These are phyloP conservation scores for Penicillium thymicola DNA, from an alignment of 2,329 filamentous ascomycete species.

Conservation along the genomic window DNA sequence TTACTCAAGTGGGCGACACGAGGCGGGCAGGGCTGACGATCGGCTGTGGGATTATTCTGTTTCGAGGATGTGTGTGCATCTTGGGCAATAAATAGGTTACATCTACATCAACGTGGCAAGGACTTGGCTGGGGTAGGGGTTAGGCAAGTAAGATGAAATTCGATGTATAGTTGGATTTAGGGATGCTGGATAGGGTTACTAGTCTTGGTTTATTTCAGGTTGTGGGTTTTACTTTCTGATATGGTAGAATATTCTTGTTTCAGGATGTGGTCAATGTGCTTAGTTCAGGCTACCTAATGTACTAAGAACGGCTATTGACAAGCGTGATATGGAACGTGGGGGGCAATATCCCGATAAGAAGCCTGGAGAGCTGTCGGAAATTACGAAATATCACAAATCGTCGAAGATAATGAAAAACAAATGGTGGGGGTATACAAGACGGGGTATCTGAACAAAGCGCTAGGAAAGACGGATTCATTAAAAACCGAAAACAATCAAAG, in stretches of 20 bases:
- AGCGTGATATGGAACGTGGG: conserved; percentile 5
- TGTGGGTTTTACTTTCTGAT: background rate
- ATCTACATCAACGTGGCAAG: conserved; percentile 8
- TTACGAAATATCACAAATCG: background rate
- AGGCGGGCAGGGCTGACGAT: conserved; percentile 11
- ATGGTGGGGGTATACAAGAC: conserved; percentile 13
- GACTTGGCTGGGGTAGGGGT: background rate
- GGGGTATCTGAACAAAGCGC: conserved; percentile 22
- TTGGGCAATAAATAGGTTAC: background rate
- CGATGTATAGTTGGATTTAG: background rate
- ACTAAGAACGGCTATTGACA: conserved; percentile 3
- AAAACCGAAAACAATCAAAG: conserved; percentile 10
- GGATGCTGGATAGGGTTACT: background rate
- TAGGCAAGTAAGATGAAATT: background rate
- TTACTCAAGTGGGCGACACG: conserved; percentile 7
- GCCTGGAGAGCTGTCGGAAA: background rate
- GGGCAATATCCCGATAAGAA: conserved; percentile 2
- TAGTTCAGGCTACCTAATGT: conserved; percentile 6
- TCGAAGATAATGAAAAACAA: conserved; percentile 2
- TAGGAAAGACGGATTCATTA: conserved; percentile 13
- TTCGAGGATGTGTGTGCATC: background rate
- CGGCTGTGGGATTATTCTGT: conserved; percentile 4
- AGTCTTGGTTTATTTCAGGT: too few species aligned
- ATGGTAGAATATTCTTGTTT: background rate
- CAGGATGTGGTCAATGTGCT: background rate